Base-by-base conservation (phyloP, 2,329 filamentous ascomycete species). In the Penicillium griseofulvum region DNA sequence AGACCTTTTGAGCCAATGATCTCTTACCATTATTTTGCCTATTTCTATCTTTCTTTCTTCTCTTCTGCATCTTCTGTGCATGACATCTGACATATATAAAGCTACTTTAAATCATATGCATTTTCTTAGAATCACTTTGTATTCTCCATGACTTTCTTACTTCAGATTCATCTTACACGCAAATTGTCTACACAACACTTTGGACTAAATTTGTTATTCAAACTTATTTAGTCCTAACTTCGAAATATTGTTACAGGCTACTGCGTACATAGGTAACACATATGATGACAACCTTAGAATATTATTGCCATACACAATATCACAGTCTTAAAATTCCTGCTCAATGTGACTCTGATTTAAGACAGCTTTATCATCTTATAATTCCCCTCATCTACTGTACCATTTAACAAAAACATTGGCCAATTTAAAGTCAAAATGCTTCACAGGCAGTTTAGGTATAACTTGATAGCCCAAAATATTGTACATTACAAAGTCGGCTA, bases 1-100 rank as follows among this genome's bases (percentile, higher is more conserved):
- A 55, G 52, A 51, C 52, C 51, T 53, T 58, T 48, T 16, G 11
- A 10, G 26, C 48, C 48, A 50, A 50, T 8, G 11, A 50, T 43
- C 48, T 16, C 9, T 24, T 24, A 14, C 19, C 9, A 28, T 4
- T 4, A 14, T 44, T 28, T 11, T 16, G 7, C 24, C 26, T 22
- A 17, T 8, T 36, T 36, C 33, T 28, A 11, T 9, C 2, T 42
- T 14, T 7, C 17, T 39, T 22, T 39, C 17, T 22, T 22, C 22
- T 22, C 2, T 22, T 22, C 22, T 22, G 22, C 22, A 22, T 22
- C 22, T 22, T 22, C 22, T 2, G 22, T 22, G 22, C 22, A 22
- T 22, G 22, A 22, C 22, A 22, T 4, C 22, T 22, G 22, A n/a
- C n/a, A n/a, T n/a, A n/a, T n/a, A n/a, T n/a, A n/a, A n/a, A n/a